A percentile compares a stretch with the other conserved stretches of the same genome.
phyloP scores from a whole-genome alignment of 1,284 basidiomycete genomes.

The Cystobasidium pallidum region DNA sequence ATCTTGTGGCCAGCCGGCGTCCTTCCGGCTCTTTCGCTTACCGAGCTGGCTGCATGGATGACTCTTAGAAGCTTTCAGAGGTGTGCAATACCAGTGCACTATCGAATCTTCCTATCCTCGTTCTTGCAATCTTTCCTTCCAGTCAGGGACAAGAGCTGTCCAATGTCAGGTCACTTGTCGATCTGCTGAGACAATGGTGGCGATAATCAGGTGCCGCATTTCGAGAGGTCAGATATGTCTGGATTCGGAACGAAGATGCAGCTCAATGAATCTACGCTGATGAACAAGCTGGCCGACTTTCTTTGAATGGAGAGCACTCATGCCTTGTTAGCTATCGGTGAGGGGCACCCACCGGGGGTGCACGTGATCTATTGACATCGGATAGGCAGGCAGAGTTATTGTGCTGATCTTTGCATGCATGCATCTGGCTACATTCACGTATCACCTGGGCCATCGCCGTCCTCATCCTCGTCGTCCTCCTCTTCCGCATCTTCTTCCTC shows the following conservation, averaged over 20 bases:
- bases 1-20: not conserved
- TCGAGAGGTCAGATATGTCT: not conserved
- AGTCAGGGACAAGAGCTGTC: constrained; percentile 38
- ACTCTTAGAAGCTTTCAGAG: no score
- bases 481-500: constrained; percentile 67
- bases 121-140: not conserved
- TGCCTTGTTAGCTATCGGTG: no score
- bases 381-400: not conserved
- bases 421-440: not conserved
- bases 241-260: no score
- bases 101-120: not conserved
- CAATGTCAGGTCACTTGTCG: constrained; percentile 37
- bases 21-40: not conserved
- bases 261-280: no score
- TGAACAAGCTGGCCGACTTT: no score
- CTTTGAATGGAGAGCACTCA: no score
- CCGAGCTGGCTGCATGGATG: not conserved
- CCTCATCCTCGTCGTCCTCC: constrained; percentile 66
- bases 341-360: no score
- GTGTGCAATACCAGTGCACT: no score
- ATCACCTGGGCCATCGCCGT: constrained; percentile 62
- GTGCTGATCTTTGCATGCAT: not conserved
- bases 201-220: not conserved
- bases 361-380: no score
- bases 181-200: not conserved